Percentiles rank a stretch among this genome's conserved stretches.
These are phyloP conservation scores for Fusarium secorum DNA, from an alignment of 2,329 filamentous ascomycete genomes.

Conservation along the genomic window DNA sequence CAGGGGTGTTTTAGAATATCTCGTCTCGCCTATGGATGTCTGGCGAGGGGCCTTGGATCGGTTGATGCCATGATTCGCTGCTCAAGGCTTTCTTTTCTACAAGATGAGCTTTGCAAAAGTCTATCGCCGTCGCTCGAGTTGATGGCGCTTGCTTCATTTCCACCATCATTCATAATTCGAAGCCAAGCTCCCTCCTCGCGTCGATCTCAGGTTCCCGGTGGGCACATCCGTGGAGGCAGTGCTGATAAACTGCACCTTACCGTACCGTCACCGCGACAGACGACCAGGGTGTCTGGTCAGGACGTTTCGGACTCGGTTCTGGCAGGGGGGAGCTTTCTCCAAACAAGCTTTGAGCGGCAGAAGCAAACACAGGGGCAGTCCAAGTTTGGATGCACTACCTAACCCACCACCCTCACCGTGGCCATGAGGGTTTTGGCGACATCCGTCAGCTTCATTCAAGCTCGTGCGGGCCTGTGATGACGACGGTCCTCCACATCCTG, in stretches of 20 bases:
- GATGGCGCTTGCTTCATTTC: conserved; percentile 28
- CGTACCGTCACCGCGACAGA: conserved; percentile 35
- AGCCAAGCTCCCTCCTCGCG: conserved; percentile 30
- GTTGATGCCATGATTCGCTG: conserved; percentile 33
- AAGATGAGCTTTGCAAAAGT: conserved; percentile 12
- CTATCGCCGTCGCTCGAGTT: conserved; percentile 2
- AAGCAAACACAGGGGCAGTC: conserved; percentile 38
- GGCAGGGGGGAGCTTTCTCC: conserved; percentile 36
- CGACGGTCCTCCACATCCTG: conserved; percentile 33
- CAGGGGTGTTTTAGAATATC: conserved; percentile 31
- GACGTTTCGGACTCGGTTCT: conserved; percentile 35
- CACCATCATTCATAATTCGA: conserved; percentile 28
- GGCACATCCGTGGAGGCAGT: conserved; percentile 44
- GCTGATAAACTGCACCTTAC: conserved; percentile 31
- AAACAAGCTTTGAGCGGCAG: conserved; percentile 44
- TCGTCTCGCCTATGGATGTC: background rate
- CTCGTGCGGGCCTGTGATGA: conserved; percentile 42
- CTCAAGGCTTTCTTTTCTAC: conserved; percentile 27
- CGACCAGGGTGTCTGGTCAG: conserved; percentile 33
- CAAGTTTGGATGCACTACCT: conserved; percentile 10
- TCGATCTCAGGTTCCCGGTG: conserved; percentile 37
- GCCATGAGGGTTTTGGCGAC: conserved; percentile 15
- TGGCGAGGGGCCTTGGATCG: conserved; percentile 13
- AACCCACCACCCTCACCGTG: conserved; percentile 24
- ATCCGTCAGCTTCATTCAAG: conserved; percentile 22